Evolutionary conservation across 176 grass and related monocot genomes (phyloP).

Genomic region (Raddia distichophylla): DNA sequence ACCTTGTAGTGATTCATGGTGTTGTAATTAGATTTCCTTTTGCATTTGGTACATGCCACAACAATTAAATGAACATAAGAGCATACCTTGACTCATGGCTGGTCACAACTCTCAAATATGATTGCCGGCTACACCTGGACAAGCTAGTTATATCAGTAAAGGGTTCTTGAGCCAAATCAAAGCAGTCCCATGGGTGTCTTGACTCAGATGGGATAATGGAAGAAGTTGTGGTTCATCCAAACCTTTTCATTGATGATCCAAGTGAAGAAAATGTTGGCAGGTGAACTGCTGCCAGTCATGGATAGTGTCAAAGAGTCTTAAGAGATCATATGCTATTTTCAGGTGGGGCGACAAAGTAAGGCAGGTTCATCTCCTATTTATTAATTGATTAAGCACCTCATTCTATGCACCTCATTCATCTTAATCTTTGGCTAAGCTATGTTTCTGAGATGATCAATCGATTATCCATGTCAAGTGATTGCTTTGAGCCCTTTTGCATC

Average conservation of each 20-base stretch:
- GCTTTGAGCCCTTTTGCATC: background rate
- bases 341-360: background rate
- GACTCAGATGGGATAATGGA: background rate
- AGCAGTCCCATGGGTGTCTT: background rate
- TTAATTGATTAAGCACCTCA: background rate
- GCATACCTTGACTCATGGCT: background rate
- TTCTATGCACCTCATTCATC: no score
- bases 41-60: background rate
- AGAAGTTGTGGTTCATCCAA: background rate
- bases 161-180: background rate
- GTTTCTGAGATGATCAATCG: background rate
- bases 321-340: background rate
- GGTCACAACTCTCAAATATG: background rate
- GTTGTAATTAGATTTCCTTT: background rate
- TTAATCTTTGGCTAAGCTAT: background rate
- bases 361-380: background rate
- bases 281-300: background rate
- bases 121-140: background rate
- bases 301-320: no score
- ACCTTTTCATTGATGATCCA: background rate
- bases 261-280: background rate
- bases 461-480: no score
- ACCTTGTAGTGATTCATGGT: background rate
- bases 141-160: background rate
- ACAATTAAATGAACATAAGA: background rate